Base-by-base conservation (phyloP, 352 stramenopile genomes). In the Pythium apleroticum region DNA sequence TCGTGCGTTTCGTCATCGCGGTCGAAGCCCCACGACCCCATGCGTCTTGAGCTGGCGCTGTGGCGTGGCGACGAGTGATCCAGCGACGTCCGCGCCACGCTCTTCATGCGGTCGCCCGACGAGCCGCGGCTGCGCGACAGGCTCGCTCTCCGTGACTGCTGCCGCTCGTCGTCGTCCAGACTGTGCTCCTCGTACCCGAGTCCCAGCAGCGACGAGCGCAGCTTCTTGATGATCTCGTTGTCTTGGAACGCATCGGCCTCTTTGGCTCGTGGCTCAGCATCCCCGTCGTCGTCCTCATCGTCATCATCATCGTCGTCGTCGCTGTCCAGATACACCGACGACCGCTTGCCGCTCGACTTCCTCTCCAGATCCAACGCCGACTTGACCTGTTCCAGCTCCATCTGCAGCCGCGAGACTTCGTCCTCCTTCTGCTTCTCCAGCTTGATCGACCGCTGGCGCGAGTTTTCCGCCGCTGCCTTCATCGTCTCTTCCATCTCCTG, bases 401-500 rank as follows among this genome's bases (percentile, higher is more conserved):
- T 74, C 41, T 79, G 69, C 17, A 89, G 72, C 31, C 76, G 62
- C 17, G 75, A 73, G 28, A 89, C 63, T 43, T 91, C 72, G 46
- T 81, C 65, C 14, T 78, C 74, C 53, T 87, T 86, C 49, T 83
- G 63, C 31, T 85, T 64, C 54, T 87, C 81, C n/a, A 83, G 45
- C 50, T 84, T 81, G n/a, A 86, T 74, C 5, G 81, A 89, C 7
- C 69, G 71, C 67, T 85, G 68, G 41, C 82, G 79, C 0, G 77
- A 86, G 39, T 84, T 70, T 46, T 82, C 64, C 0, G 78, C 73
- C 8, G 80, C 81, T 39, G 75, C 63, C 2, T 69, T 72, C 45
- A 90, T 72, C 1, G 66, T 73, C 30, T 74, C 65, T 52, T 92
- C 81, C 81, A 90, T 92, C 24, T 85, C 72, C 45, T 84, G 71